A percentile compares a stretch with the other conserved stretches of the same genome.
phyloP scores from a whole-genome alignment of 441 rosid genomes.

The Populus hybrid region DNA sequence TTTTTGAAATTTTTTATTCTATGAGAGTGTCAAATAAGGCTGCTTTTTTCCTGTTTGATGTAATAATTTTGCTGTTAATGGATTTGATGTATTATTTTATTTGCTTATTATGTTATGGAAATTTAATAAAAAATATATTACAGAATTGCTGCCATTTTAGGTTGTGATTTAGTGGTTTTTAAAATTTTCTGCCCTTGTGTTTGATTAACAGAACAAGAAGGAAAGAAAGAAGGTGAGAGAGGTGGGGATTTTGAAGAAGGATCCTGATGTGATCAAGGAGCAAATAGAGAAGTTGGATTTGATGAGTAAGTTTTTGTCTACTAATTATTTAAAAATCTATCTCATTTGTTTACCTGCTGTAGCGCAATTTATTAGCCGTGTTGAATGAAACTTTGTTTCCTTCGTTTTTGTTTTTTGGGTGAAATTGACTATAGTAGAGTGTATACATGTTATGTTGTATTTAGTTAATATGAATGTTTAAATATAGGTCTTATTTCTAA shows the following conservation, averaged over 20 bases:
- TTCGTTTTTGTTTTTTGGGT: background rate
- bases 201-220: conserved; percentile 72
- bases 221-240: conserved; percentile 98
- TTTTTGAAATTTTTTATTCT: background rate
- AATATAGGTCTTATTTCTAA: background rate
- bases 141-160: background rate
- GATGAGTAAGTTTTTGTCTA: conserved; percentile 62
- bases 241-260: conserved; percentile 95
- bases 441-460: background rate
- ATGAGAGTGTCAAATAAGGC: too few species aligned
- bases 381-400: background rate
- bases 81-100: background rate
- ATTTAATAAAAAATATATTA: background rate
- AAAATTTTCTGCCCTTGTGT: background rate
- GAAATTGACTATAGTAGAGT: background rate
- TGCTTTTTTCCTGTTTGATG: background rate
- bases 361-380: background rate
- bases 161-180: background rate
- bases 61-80: background rate
- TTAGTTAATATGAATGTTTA: background rate
- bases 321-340: background rate
- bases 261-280: conserved; percentile 81
- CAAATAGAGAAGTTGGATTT: conserved; percentile 87
- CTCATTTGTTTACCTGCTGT: background rate
- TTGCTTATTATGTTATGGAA: background rate